These are phyloP conservation scores for Schizochytrium sp. DNA, from an alignment of 108 stramenopile species.

Conservation along the genomic window DNA sequence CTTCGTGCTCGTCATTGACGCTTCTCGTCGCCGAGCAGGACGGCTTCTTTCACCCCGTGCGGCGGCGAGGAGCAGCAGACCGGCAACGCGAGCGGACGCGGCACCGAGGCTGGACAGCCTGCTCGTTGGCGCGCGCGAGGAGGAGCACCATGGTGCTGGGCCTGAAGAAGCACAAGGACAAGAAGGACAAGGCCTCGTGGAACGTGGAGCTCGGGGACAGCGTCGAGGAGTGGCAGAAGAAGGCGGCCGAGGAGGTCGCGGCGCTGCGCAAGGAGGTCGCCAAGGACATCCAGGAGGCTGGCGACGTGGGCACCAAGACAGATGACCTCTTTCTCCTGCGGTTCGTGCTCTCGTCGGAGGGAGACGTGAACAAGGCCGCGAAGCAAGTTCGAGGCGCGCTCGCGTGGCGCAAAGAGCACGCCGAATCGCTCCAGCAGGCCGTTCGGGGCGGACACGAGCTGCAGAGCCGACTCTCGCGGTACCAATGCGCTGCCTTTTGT, in stretches of 20 bases:
- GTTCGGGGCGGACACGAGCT: background rate
- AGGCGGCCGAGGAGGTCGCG: background rate
- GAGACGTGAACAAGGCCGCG: background rate
- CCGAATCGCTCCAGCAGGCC: background rate
- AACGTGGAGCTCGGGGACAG: background rate
- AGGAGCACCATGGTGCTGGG: too few species aligned
- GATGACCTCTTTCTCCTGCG: slow-evolving; percentile 4
- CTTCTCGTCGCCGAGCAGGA: too few species aligned
- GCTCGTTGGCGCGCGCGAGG: too few species aligned
- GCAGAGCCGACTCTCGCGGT: background rate
- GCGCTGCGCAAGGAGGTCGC: background rate
- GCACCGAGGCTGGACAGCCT: too few species aligned
- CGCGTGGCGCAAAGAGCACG: background rate
- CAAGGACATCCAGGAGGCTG: background rate
- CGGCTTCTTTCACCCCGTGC: too few species aligned
- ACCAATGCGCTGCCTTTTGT: background rate
- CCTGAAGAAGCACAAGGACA: too few species aligned
- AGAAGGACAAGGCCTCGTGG: background rate
- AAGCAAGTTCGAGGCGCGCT: background rate
- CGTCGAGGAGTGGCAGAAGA: background rate
- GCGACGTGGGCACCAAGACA: background rate
- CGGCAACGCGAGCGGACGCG: too few species aligned
- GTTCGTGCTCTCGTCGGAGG: background rate
- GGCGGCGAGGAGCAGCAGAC: too few species aligned
- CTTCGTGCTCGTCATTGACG: too few species aligned